Evolutionary conservation across 345 rosid species (phyloP).

Genomic region (Dovyalis caffra): DNA sequence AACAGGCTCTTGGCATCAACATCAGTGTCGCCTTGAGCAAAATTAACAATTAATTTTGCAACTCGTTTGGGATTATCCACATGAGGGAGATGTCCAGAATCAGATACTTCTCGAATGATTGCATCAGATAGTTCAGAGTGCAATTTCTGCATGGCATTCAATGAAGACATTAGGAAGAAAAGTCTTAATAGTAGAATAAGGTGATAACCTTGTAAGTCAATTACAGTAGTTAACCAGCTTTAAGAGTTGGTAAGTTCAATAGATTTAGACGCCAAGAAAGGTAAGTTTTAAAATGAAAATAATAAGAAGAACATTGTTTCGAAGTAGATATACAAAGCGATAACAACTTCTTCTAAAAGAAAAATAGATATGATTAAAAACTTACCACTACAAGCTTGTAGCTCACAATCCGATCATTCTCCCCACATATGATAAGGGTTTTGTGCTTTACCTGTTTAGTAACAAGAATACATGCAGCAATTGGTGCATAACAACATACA

Average conservation of each 20-base stretch:
- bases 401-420: constrained; percentile 79
- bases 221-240: background rate
- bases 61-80: constrained; percentile 66
- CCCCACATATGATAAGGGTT: constrained; percentile 88
- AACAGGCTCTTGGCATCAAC: background rate
- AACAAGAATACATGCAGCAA: background rate
- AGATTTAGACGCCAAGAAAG: background rate
- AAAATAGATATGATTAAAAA: constrained; percentile 2
- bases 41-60: constrained; percentile 57
- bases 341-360: background rate
- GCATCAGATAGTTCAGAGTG: constrained; percentile 67
- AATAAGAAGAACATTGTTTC: background rate
- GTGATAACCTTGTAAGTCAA: background rate
- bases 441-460: constrained; percentile 61
- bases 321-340: background rate
- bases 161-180: background rate
- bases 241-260: background rate
- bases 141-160: constrained; percentile 51
- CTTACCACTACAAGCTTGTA: constrained; percentile 75
- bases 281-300: background rate
- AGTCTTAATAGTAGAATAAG: background rate
- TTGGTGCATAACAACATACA: background rate
- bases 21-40: constrained; percentile 27
- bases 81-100: constrained; percentile 90
- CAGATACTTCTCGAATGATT: constrained; percentile 59